A percentile compares a stretch with the other conserved stretches of the same genome.
phyloP scores from a whole-genome alignment of 2,329 filamentous ascomycete genomes.

The Incumbomyces lentus region DNA sequence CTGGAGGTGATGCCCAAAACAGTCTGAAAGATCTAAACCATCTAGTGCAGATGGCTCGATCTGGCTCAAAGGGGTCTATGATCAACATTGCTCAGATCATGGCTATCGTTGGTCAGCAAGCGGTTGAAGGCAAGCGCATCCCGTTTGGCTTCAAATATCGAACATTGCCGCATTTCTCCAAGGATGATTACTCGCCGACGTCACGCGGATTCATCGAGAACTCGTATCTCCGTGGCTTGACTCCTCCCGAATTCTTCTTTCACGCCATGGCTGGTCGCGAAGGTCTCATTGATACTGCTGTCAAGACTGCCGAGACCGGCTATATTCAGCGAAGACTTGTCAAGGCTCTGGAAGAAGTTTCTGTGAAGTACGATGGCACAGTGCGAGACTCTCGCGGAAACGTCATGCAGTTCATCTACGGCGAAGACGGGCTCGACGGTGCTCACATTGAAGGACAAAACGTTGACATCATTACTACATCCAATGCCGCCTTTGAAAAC shows the following conservation, averaged over 20 bases:
- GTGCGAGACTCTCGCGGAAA: conserved; percentile 95
- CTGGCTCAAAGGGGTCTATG: conserved; percentile 94
- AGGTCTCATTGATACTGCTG: conserved; percentile 97
- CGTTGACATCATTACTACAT: conserved; percentile 75
- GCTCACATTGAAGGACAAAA: conserved; percentile 87
- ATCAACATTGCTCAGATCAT: conserved; percentile 99
- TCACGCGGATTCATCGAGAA: conserved; percentile 97
- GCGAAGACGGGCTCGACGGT: conserved; percentile 92
- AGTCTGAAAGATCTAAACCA: conserved; percentile 95
- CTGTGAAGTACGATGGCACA: conserved; percentile 94
- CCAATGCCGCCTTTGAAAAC: conserved; percentile 64
- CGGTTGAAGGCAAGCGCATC: conserved; percentile 96
- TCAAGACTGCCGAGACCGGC: conserved; percentile 98
- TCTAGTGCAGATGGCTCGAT: conserved; percentile 88
- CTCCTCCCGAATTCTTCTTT: conserved; percentile 96
- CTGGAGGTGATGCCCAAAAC: conserved; percentile 83
- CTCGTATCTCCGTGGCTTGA: conserved; percentile 90
- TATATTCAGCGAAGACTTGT: conserved; percentile 98
- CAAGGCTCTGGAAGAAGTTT: conserved; percentile 95
- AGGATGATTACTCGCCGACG: conserved; percentile 97
- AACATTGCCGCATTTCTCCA: conserved; percentile 93
- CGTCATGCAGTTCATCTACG: conserved; percentile 93
- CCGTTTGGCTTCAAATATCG: conserved; percentile 98
- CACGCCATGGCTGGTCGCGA: conserved; percentile 99
- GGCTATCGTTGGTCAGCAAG: conserved; percentile 92